Conservation (phyloP, 192 early-diverging fungal species). For the Backusella macrospora region DNA sequence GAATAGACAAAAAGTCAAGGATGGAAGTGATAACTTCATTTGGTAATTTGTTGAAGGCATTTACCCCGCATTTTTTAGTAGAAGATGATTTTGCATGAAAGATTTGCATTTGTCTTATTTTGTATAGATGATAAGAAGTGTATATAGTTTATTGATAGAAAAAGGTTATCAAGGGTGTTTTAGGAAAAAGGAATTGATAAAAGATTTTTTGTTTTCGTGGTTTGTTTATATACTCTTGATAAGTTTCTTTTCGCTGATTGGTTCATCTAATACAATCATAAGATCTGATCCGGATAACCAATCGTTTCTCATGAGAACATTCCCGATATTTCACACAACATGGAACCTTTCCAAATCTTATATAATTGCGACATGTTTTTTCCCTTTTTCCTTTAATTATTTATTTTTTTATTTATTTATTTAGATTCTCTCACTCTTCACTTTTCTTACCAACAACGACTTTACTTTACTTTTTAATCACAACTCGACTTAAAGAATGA, state of each 20-base stretch:
- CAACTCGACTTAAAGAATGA: neutral
- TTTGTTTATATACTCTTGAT: conserved; percentile 20
- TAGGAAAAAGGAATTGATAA: conserved; percentile 17
- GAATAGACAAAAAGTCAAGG: conserved; percentile 16
- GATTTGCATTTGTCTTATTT: conserved; percentile 9
- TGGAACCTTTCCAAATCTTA: conserved; percentile 13
- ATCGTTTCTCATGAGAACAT: conserved; percentile 2
- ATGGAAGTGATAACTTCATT: conserved; percentile 27
- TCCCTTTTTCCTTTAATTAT: neutral
- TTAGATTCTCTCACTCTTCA: neutral
- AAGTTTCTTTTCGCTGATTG: neutral
- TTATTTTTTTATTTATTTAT: neutral
- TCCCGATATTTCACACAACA: conserved; percentile 11
- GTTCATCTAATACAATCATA: neutral
- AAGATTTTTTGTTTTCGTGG: conserved; percentile 13
- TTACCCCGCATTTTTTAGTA: conserved; percentile 15
- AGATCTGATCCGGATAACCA: neutral
- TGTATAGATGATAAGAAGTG: neutral
- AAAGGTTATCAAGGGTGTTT: conserved; percentile 12
- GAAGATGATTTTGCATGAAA: neutral
- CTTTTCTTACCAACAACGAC: neutral
- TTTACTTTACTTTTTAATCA: neutral
- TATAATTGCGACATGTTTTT: conserved; percentile 12
- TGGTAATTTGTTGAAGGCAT: conserved; percentile 19
- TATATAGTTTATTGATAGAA: neutral